Percentiles rank a stretch among this genome's conserved stretches.
Conservation (phyloP, 306 rosid species). For the Rosa chinensis region DNA sequence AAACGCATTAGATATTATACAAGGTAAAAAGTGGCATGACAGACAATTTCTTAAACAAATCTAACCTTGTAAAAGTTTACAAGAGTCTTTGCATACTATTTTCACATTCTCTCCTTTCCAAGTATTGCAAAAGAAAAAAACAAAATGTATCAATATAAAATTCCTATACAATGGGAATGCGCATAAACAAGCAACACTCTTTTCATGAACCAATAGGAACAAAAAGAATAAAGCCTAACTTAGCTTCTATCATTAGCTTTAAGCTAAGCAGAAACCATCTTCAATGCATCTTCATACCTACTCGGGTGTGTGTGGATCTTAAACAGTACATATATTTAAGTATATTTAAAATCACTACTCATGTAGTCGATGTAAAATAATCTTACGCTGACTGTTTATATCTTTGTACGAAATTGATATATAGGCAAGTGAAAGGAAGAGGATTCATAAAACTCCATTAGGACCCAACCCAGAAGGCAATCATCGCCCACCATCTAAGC, state of each 20-base stretch:
- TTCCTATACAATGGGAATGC: not conserved
- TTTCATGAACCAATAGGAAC: no score
- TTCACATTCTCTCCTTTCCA: conserved; percentile 81
- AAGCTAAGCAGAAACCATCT: no score
- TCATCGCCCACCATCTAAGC: conserved; percentile 62
- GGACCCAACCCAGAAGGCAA: conserved; percentile 86
- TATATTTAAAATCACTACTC: not conserved
- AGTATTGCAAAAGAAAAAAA: conserved; percentile 49
- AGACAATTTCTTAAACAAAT: not conserved
- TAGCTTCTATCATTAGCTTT: no score
- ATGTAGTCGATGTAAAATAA: not conserved
- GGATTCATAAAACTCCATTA: conserved; percentile 55
- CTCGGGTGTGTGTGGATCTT: conserved; percentile 36
- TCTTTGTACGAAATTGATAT: conserved; percentile 10
- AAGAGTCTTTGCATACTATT: conserved; percentile 39
- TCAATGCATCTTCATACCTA: conserved; percentile 7
- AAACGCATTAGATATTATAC: not conserved
- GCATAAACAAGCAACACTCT: no score
- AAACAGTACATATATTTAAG: not conserved
- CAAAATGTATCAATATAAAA: not conserved
- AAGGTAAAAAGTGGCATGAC: not conserved
- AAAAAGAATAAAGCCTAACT: no score
- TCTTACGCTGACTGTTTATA: not conserved
- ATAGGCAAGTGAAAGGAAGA: conserved; percentile 58
- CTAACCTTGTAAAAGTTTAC: conserved; percentile 51